Evolutionary conservation across 768 basidiomycete species (phyloP).

Genomic region (Trametes sanguinea): DNA sequence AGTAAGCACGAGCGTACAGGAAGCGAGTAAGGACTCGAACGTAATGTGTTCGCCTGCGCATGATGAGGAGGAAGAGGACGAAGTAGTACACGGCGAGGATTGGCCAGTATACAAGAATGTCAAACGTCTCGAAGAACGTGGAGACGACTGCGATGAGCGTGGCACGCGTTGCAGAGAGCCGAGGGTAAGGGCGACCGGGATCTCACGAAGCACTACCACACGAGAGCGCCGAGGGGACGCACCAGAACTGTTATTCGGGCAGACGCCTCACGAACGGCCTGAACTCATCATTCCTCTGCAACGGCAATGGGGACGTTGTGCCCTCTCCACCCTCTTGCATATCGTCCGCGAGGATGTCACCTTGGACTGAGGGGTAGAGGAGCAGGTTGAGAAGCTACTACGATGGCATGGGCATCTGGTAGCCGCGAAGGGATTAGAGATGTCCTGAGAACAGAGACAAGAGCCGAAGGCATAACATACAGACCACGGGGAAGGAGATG

Average conservation of each 20-base stretch:
- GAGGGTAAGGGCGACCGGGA: conserved; percentile 31
- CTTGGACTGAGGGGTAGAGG: conserved; percentile 92
- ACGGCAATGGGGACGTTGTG: conserved; percentile 58
- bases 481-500: too few species aligned
- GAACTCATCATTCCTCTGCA: conserved; percentile 89
- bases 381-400: conserved; percentile 96
- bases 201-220: neutral
- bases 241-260: conserved; percentile 98
- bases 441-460: neutral
- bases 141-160: conserved; percentile 78
- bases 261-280: conserved; percentile 93
- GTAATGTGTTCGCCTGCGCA: conserved; percentile 95
- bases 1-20: too few species aligned
- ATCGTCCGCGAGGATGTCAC: conserved; percentile 91
- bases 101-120: conserved; percentile 99
- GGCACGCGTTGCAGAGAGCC: conserved; percentile 91
- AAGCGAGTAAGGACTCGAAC: conserved; percentile 33
- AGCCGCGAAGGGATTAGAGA: conserved; percentile 8
- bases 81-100: conserved; percentile 98
- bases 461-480: too few species aligned
- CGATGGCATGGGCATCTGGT: conserved; percentile 86
- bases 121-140: conserved; percentile 83
- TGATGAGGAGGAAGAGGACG: conserved; percentile 90
- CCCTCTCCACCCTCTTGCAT: conserved; percentile 86
- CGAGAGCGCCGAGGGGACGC: conserved; percentile 26